Evolutionary conservation across 495 filamentous ascomycete genomes (phyloP), one percentile per base, ranked within the genome.

Genomic region (Lasiosphaeris hirsuta): DNA sequence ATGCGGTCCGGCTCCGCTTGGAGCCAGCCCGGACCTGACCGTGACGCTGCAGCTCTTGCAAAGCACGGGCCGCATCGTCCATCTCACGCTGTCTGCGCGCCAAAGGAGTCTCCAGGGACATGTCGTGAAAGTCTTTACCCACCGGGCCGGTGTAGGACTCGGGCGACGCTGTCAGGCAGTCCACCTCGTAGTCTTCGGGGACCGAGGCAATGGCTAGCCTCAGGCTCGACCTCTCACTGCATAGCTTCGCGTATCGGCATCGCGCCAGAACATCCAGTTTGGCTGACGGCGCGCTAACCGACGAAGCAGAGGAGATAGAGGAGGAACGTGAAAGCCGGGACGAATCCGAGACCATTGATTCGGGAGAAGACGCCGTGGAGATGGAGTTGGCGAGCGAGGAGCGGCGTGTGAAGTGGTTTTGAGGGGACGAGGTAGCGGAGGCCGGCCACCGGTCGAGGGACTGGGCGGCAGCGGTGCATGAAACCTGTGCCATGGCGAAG

Each of bases 331-430:
- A 90, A 56, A 85, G 81, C 58, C 81, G 84, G 39, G 88, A 92
- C 46, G 78, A 84, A 72, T 95, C 91, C 46, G 90, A 94, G 19
- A 95, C 75, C 90, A 94, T 92, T 55, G 90, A 95, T 63, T 96
- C 91, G 42, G 91, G 91, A 37, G 90, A 95, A 50, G 90, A 95
- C 40, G 84, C 79, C 33, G 84, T 86, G 3, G 90, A 94, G 58
- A 84, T 79, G 7, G 89, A 86, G 64, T 84, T 88, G 66, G 90
- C 88, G 58, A 90, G 75, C 39, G 90, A 91, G 18, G 88, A 88
- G 57, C 88, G 85, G 54, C 89, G 84, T 59, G 80, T 77, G 71
- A 79, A 74, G 74, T 86, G 76, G 72, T 74, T 73, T 68, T 81
- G 69, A 67, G 78, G 75, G 23, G 81, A 79, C 52, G 78, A 71